phyloP scores from a whole-genome alignment of 169 alveolate species.

The Plasmodium knowlesi region DNA sequence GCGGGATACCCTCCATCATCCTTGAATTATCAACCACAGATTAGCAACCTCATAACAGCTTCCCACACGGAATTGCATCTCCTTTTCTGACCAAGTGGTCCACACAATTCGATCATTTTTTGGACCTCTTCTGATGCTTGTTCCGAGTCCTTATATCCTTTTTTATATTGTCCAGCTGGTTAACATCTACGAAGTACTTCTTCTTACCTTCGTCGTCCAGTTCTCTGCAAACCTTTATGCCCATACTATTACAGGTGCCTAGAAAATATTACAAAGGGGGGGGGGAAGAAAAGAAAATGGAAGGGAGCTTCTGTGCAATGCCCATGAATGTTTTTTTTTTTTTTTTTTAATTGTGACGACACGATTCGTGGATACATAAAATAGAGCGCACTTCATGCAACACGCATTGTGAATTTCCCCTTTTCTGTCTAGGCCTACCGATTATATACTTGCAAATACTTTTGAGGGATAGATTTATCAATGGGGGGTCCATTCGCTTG shows the following conservation, averaged over 20 bases:
- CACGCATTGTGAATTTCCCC: constrained; percentile 17
- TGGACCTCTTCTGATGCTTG: constrained; percentile 70
- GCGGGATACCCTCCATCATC: constrained; percentile 19
- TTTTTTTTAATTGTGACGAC: background rate
- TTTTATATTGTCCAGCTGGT: constrained; percentile 84
- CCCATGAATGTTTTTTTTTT: background rate
- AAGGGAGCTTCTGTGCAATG: background rate
- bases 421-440: constrained; percentile 73
- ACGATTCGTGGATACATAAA: background rate
- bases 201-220: constrained; percentile 85
- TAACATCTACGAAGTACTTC: constrained; percentile 86
- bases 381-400: background rate
- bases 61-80: constrained; percentile 12
- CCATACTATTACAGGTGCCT: constrained; percentile 87
- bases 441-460: constrained; percentile 77
- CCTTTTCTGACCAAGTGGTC: constrained; percentile 20
- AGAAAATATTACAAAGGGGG: background rate
- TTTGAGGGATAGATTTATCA: constrained; percentile 83
- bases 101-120: background rate
- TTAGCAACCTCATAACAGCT: background rate
- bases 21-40: background rate
- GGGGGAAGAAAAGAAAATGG: background rate
- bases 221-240: constrained; percentile 82
- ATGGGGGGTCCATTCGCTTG: constrained; percentile 89
- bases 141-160: constrained; percentile 83